A percentile compares a stretch with the other conserved stretches of the same genome.
These are phyloP conservation scores for Ilyonectria sp. DNA, from an alignment of 2,329 filamentous ascomycete species.

Conservation along the genomic window DNA sequence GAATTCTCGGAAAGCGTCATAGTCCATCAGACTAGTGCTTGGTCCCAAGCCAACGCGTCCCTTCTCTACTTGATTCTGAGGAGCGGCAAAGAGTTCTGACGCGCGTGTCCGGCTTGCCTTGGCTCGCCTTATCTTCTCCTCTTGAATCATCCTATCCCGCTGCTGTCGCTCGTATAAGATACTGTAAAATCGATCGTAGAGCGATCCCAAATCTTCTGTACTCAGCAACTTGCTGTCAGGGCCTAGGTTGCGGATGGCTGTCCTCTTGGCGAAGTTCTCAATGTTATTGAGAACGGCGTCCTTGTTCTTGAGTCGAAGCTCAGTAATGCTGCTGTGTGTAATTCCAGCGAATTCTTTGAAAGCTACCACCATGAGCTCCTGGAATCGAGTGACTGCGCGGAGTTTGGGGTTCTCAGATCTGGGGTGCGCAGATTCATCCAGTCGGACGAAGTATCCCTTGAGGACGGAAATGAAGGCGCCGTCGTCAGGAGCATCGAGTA, in stretches of 20 bases:
- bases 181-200: slow-evolving; percentile 96
- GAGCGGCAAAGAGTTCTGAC: slow-evolving; percentile 55
- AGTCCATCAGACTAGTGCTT: slow-evolving; percentile 96
- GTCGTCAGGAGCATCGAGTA: slow-evolving; percentile 93
- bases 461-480: slow-evolving; percentile 97
- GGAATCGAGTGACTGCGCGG: slow-evolving; percentile 93
- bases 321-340: slow-evolving; percentile 92
- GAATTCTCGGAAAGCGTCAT: slow-evolving; percentile 95
- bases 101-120: slow-evolving; percentile 69
- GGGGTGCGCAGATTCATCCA: slow-evolving; percentile 96
- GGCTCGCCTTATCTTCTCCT: slow-evolving; percentile 78
- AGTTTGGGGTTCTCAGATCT: slow-evolving; percentile 96
- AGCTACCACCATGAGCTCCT: slow-evolving; percentile 98
- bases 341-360: slow-evolving; percentile 99
- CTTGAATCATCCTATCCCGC: slow-evolving; percentile 81
- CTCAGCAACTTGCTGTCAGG: slow-evolving; percentile 94
- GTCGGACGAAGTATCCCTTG: slow-evolving; percentile 92
- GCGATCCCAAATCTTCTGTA: slow-evolving; percentile 86
- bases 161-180: slow-evolving; percentile 94
- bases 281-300: slow-evolving; percentile 95
- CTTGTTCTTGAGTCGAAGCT: slow-evolving; percentile 92
- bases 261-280: slow-evolving; percentile 96
- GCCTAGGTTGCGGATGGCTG: slow-evolving; percentile 94
- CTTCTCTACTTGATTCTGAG: slow-evolving; percentile 76
- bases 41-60: slow-evolving; percentile 90